Evolutionary conservation across 2,329 filamentous ascomycete species (phyloP), one percentile per base, ranked within the genome.

Genomic region (Penicillium sp.): DNA sequence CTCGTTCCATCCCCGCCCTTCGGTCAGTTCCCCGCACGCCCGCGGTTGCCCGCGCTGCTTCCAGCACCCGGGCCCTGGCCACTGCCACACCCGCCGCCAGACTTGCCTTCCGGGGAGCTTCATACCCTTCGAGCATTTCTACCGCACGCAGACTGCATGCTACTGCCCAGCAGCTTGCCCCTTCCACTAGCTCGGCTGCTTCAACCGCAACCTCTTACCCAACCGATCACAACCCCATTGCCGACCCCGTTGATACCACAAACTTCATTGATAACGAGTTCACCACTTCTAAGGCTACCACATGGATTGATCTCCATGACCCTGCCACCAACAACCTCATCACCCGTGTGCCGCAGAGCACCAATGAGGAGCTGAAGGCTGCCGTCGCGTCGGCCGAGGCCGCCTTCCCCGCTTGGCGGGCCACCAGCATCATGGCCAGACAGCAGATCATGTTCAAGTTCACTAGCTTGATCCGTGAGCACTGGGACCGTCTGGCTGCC

Each of bases 381-480:
- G 84, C 85, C 2, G 84, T 87, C 26, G 80, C 81, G 66, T 85
- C 83, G 63, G 86, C 86, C 14, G 74, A 85, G 75, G 84, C 84
- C 74, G 85, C 85, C 2, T 88, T 88, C 75, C 82, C 82, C 33
- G 75, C 76, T 59, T 88, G 85, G 85, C 82, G 78, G 62, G 79
- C 80, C 41, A 86, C 82, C 19, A 86, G 82, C 68, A 75, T 88
- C 68, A 81, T 88, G 56, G 73, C 78, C 60, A 77, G 79, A 54
- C 86, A 88, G 73, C 84, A 86, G 74, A 83, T 88, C 68, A 83
- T 88, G 77, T 88, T 88, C 80, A 86, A 86, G 70, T 87, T 86
- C 66, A 83, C 84, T 29, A 80, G 76, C 29, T 71, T 88, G 72
- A 87, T 89, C 68, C 79, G 85, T 48, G 79, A 85, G 63, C 80